Evolutionary conservation across 2,329 filamentous ascomycete species (phyloP), one percentile per base, ranked within the genome.

Genomic region (Penicillium sp.): DNA sequence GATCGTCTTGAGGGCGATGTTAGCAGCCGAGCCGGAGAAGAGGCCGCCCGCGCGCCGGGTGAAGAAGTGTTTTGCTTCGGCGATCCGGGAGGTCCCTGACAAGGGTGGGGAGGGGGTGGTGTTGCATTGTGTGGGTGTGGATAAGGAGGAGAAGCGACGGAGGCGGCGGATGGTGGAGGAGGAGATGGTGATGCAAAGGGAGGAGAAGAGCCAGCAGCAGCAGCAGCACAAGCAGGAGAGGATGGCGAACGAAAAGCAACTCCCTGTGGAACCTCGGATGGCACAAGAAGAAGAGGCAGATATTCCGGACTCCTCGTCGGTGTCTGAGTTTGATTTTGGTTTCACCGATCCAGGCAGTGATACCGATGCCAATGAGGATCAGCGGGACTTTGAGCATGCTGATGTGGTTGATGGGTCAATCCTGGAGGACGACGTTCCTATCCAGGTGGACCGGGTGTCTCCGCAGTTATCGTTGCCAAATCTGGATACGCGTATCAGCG

Each of bases 1-100:
- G 3, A 70, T 72, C 14, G 69, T 78, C 3, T 63, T 76, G 1
- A 66, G 75, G 17, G 70, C 71, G 43, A 79, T 79, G 73, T 57
- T 80, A 39, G 68, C 70, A 38, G 63, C 70, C 31, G 73, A 76
- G 20, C 71, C 73, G 3, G 64, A 64, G 49, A 66, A 63, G 8
- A 67, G 78, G 4, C 72, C 75, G 5, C 65, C 64, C 3, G 75
- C 75, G 14, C 62, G 65, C 2, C 64, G 73, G 3, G 73, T 79
- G 4, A 67, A 73, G 57, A 67, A 58, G 61, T 51, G 53, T 5
- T 67, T 69, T 57, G 60, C 49, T 3, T 57, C 54, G 15, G 66
- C 61, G 10, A 57, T 67, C 45, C 34, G 47, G 39, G 59, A 60
- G 28, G 59, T 64, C 35, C 53, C 62, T 0, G 31, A 8, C 5